Evolutionary conservation across 495 filamentous ascomycete species (phyloP).

Genomic region (Talaromyces adpressus): DNA sequence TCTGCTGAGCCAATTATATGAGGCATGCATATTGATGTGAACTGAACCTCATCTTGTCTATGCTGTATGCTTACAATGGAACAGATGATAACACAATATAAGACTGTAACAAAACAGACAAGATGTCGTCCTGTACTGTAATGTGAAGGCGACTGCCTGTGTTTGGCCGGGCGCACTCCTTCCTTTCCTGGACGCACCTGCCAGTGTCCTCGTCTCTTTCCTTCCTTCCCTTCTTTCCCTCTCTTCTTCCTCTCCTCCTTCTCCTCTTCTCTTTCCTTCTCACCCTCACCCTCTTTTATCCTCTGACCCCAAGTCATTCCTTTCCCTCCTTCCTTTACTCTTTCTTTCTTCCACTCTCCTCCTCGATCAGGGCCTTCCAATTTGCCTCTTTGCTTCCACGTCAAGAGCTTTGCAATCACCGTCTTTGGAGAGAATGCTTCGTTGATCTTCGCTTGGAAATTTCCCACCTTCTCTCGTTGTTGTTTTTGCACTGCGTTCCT

Average conservation of each 20-base stretch:
- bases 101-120: background rate
- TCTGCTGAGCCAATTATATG: background rate
- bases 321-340: conserved; percentile 17
- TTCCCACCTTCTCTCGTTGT: background rate
- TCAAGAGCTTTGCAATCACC: background rate
- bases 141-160: background rate
- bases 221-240: conserved; percentile 8
- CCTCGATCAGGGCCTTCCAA: conserved; percentile 6
- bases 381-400: conserved; percentile 15
- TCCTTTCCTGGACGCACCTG: background rate
- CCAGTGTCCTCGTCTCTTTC: background rate
- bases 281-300: conserved; percentile 1
- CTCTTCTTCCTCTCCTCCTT: conserved; percentile 5
- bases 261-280: conserved; percentile 7
- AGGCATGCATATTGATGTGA: background rate
- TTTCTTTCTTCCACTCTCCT: conserved; percentile 6
- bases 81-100: background rate
- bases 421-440: background rate
- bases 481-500: conserved; percentile 3
- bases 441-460: conserved; percentile 4
- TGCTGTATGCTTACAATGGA: background rate
- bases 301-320: conserved; percentile 4
- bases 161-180: background rate
- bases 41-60: background rate
- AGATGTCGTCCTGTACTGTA: background rate